These are phyloP conservation scores for Curvularia spicifera DNA, from an alignment of 2,329 filamentous ascomycete genomes.

Conservation along the genomic window DNA sequence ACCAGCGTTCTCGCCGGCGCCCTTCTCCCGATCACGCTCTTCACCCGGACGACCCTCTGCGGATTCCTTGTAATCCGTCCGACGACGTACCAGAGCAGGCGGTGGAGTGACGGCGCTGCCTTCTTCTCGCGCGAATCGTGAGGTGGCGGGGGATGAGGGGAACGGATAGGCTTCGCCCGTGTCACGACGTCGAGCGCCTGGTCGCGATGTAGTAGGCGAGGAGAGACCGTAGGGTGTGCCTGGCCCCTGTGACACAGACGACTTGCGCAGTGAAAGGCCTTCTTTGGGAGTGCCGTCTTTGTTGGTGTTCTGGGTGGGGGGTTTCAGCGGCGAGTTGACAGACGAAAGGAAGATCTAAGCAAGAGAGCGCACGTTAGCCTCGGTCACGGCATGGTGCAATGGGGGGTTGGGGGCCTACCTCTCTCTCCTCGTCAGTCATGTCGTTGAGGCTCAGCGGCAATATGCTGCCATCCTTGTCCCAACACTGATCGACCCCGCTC, in stretches of 20 bases:
- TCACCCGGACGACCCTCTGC: constrained; percentile 52
- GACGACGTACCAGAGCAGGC: constrained; percentile 64
- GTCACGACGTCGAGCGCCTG: constrained; percentile 80
- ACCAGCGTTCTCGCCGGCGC: constrained; percentile 48
- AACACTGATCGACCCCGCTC: constrained; percentile 88
- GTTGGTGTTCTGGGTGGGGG: constrained; percentile 69
- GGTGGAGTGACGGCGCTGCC: constrained; percentile 66
- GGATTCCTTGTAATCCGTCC: constrained; percentile 66
- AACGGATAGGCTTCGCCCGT: constrained; percentile 73
- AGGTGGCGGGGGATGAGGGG: constrained; percentile 66
- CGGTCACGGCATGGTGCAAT: constrained; percentile 7
- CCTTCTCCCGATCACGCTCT: constrained; percentile 59
- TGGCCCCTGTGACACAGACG: constrained; percentile 76
- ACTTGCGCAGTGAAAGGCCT: constrained; percentile 73
- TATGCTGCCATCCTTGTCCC: constrained; percentile 75
- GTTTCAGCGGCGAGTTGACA: constrained; percentile 93
- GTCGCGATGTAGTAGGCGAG: constrained; percentile 76
- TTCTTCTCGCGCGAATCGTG: constrained; percentile 69
- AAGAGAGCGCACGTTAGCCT: constrained; percentile 27
- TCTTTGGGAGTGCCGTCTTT: constrained; percentile 67
- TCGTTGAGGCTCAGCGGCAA: constrained; percentile 75
- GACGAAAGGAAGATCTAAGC: constrained; percentile 78
- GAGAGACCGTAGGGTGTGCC: constrained; percentile 70
- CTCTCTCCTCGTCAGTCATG: constrained; percentile 71
- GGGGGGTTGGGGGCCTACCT: constrained; percentile 55